phyloP scores from a whole-genome alignment of 495 filamentous ascomycete species.

The Penicillium odoratum region DNA sequence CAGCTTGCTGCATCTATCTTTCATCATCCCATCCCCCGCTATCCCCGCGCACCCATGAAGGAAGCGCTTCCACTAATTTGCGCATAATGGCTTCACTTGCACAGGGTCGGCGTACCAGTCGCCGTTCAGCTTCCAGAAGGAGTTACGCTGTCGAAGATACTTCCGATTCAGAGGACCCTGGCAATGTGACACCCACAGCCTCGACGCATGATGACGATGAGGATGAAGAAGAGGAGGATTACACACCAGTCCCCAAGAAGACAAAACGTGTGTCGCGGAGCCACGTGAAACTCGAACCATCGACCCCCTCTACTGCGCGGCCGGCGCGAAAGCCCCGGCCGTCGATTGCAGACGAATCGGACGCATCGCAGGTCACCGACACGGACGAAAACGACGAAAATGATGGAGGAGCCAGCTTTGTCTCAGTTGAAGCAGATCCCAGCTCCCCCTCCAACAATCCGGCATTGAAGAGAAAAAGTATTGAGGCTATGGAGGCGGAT shows the following conservation, averaged over 20 bases:
- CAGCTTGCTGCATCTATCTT: constrained; percentile 16
- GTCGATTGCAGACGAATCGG: constrained; percentile 32
- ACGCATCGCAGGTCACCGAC: constrained; percentile 33
- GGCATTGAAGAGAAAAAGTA: constrained; percentile 57
- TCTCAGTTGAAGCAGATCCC: constrained; percentile 48
- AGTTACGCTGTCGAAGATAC: constrained; percentile 71
- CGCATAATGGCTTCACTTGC: constrained; percentile 58
- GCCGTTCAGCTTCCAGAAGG: constrained; percentile 69
- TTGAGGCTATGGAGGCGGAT: constrained; percentile 45
- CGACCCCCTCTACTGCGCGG: constrained; percentile 43
- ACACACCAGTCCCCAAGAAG: constrained; percentile 67
- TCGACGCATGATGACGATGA: constrained; percentile 50
- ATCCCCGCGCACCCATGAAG: constrained; percentile 33
- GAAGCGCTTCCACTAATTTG: constrained; percentile 19
- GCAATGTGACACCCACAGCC: constrained; percentile 52
- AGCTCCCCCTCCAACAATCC: constrained; percentile 64
- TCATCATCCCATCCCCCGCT: constrained; percentile 17
- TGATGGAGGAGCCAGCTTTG: constrained; percentile 49
- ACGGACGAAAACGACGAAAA: constrained; percentile 29
- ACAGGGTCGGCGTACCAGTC: constrained; percentile 65
- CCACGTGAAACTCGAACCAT: constrained; percentile 58
- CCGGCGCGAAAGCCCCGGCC: constrained; percentile 36
- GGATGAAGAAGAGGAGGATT: constrained; percentile 70
- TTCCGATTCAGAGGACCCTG: constrained; percentile 65
- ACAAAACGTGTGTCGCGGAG: constrained; percentile 49